phyloP scores from a whole-genome alignment of 2,329 filamentous ascomycete genomes.

The Fusarium coicis region DNA sequence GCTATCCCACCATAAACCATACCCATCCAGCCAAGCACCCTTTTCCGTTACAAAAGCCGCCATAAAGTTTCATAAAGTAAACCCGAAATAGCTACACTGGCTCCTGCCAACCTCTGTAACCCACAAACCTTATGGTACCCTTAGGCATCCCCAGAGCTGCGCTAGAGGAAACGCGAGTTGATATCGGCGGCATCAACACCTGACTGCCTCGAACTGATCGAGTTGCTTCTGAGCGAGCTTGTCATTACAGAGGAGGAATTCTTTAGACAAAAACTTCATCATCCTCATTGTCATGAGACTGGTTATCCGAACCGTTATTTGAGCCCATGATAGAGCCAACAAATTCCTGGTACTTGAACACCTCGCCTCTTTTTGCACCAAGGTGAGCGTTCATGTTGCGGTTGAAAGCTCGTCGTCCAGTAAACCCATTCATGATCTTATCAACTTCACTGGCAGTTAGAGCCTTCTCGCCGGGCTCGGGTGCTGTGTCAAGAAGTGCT shows the following conservation, averaged over 20 bases:
- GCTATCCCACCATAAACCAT: constrained; percentile 18
- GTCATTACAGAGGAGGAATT: not conserved
- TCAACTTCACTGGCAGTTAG: constrained; percentile 82
- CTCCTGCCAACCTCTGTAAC: not conserved
- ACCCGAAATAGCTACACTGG: not conserved
- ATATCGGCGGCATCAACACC: not conserved
- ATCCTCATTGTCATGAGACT: constrained; percentile 46
- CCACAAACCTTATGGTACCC: not conserved
- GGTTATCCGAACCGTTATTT: constrained; percentile 52
- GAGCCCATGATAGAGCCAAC: constrained; percentile 75
- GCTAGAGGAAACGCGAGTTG: not conserved
- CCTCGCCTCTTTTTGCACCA: constrained; percentile 77
- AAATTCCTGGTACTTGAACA: constrained; percentile 95
- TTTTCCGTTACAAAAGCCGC: constrained; percentile 22
- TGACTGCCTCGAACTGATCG: not conserved
- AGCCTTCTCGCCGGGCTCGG: constrained; percentile 74
- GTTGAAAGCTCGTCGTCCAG: constrained; percentile 83
- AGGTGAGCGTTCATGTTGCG: constrained; percentile 66
- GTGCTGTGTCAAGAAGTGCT: constrained; percentile 82
- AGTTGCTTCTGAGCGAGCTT: not conserved
- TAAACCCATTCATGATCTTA: constrained; percentile 87
- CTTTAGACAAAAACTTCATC: not conserved
- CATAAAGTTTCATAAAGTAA: constrained; percentile 2
- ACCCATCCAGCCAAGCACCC: constrained; percentile 6
- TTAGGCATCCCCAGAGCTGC: not conserved